Conservation (phyloP, 306 rosid species). For the Prunus salicina region DNA sequence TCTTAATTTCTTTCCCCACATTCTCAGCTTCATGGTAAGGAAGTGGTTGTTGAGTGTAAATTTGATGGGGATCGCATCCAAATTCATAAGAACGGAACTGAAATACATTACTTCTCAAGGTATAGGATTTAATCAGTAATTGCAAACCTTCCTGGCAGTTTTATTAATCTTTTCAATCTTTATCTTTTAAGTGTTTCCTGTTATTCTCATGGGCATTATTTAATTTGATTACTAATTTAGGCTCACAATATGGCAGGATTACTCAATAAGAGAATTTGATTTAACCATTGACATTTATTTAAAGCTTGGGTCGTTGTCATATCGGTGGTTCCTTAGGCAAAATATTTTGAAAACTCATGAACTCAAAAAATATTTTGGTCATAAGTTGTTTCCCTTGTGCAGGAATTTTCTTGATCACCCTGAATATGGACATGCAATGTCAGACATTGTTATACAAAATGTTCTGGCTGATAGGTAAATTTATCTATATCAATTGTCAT, state of each 20-base stretch:
- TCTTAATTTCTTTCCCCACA: conserved; percentile 18
- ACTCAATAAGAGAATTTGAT: background rate
- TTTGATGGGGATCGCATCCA: conserved; percentile 97
- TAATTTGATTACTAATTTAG: background rate
- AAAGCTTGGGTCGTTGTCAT: background rate
- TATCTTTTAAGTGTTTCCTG: background rate
- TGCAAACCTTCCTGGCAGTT: conserved; percentile 6
- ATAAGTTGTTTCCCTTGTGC: conserved; percentile 32
- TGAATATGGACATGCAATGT: conserved; percentile 81
- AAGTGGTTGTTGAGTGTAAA: conserved; percentile 87
- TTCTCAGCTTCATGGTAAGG: conserved; percentile 86
- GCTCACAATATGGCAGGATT: background rate
- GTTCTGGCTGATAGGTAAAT: conserved; percentile 71
- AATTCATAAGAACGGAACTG: conserved; percentile 86
- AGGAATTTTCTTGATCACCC: conserved; percentile 95
- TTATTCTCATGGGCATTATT: background rate
- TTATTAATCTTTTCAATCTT: background rate
- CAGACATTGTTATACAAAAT: conserved; percentile 62
- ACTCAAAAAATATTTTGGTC: background rate
- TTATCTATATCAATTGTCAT: conserved; percentile 14
- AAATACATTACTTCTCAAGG: conserved; percentile 89
- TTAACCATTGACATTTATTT: background rate
- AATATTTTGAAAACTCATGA: background rate
- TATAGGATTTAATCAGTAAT: conserved; percentile 24
- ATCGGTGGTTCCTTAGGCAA: background rate